A percentile compares a stretch with the other conserved stretches of the same genome.
Evolutionary conservation across 495 filamentous ascomycete species (phyloP).

Genomic region (Podospora comata): DNA sequence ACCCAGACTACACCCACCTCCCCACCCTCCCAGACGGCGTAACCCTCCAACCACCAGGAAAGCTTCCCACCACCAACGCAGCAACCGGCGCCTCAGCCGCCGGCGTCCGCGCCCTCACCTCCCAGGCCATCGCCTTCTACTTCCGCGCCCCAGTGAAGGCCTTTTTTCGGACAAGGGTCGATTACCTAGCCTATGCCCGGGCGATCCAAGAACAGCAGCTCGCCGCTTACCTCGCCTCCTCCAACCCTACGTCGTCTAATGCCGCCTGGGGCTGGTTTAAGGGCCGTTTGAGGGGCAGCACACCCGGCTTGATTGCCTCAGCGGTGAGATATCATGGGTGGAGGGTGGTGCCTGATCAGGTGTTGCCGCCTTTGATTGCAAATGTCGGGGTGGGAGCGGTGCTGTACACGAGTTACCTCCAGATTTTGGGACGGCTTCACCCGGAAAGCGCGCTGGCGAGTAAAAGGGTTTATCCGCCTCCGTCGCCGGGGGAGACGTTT

Average conservation of each 20-base stretch:
- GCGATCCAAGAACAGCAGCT: constrained; percentile 37
- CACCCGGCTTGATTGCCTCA: constrained; percentile 73
- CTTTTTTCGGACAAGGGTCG: constrained; percentile 83
- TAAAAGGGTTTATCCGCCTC: constrained; percentile 74
- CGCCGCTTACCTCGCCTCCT: not conserved
- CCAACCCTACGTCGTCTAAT: not conserved
- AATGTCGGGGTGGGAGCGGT: constrained; percentile 84
- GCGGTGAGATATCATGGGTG: constrained; percentile 78
- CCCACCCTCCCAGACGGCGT: constrained; percentile 38
- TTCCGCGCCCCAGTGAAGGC: constrained; percentile 85
- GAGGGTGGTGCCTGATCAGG: constrained; percentile 82
- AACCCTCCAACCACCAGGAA: constrained; percentile 31
- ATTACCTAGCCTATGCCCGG: constrained; percentile 60
- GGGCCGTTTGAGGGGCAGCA: constrained; percentile 66
- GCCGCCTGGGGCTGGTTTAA: constrained; percentile 40
- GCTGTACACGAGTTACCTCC: constrained; percentile 84
- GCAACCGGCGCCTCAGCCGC: constrained; percentile 73
- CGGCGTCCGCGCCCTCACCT: constrained; percentile 71
- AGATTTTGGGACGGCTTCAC: constrained; percentile 69
- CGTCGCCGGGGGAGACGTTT: constrained; percentile 62
- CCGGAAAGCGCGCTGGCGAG: constrained; percentile 63
- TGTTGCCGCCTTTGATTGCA: constrained; percentile 79
- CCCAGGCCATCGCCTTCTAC: constrained; percentile 80
- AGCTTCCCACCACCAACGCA: constrained; percentile 60
- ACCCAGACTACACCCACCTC: constrained; percentile 16